Base-by-base conservation (phyloP, 495 filamentous ascomycete species). In the Bathelium albidoporum region DNA sequence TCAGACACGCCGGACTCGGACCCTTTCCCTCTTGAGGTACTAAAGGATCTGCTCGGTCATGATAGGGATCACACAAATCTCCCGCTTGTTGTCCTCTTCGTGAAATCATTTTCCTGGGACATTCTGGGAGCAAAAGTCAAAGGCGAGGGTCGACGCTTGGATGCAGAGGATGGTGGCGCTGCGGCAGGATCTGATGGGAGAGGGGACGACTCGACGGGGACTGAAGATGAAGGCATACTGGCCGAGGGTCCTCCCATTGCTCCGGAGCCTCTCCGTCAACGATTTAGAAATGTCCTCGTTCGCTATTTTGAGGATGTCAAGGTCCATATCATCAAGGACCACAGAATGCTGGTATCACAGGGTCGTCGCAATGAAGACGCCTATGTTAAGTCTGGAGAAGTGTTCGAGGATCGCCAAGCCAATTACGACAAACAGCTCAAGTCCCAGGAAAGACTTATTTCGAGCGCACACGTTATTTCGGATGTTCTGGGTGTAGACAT, bases 361-460 rank as follows among this genome's bases (percentile, higher is more conserved):
- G 89, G 86, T 58, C 88, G 90, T 63, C 91, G 92, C 58, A 97
- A 99, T 77, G 91, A 95, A 1, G 94, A 99, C 73, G 94, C 93
- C 5, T 99, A 99, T 71, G 90, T 99, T 67, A 96, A 96, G 71
- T 97, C 95, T 45, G 94, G 94, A 16, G 94, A 99, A 70, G 92
- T 99, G 49, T 99, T 99, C 66, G 94, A 99, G 72, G 94, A 99
- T 70, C 89, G 94, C 20, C 94, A 99, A 71, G 83, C 91, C 32
- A 97, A 91, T 68, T 96, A 94, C 65, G 94, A 99, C 72, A 96
- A 90, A 74, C 85, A 90, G 72, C 76, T 90, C 10, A 97, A 96
- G 75, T 82, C 88, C 2, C 88, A 97, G 66, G 94, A 99, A 71
- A 92, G 90, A 64, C 83, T 97, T 4, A 81, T 96, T 53, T 76